Conservation (phyloP, 495 filamentous ascomycete species). For the Lophiostoma macrostomum region DNA sequence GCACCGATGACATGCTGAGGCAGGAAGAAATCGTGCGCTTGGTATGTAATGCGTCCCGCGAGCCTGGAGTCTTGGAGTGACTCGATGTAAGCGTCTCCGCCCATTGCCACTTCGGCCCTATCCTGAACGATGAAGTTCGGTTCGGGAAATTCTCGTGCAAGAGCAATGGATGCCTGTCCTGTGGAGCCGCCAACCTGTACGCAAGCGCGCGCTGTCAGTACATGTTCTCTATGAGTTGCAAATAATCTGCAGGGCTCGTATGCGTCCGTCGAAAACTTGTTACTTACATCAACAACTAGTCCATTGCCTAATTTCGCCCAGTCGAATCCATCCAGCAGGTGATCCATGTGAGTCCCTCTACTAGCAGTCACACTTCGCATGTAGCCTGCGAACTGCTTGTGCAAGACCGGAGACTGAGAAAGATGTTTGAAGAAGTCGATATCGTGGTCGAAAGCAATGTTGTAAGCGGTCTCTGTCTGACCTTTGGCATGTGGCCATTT, state of each 20-base stretch:
- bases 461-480: constrained; percentile 7
- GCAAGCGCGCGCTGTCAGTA: too few species aligned
- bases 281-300: constrained; percentile 11
- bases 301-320: neutral
- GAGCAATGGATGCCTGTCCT: constrained; percentile 40
- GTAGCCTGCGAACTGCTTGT: neutral
- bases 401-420: neutral
- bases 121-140: constrained; percentile 44
- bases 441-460: constrained; percentile 7
- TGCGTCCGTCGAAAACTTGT: too few species aligned
- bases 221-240: too few species aligned
- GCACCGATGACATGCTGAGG: constrained; percentile 35
- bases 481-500: neutral
- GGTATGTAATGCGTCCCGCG: neutral
- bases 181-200: constrained; percentile 45
- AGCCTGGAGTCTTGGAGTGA: neutral
- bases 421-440: constrained; percentile 11
- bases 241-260: too few species aligned
- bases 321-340: neutral
- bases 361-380: neutral
- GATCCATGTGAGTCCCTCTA: neutral
- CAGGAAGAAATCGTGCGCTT: constrained; percentile 41
- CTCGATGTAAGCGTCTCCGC: neutral
- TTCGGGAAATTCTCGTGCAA: constrained; percentile 37
- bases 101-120: constrained; percentile 16